Percentiles rank a stretch among this genome's conserved stretches.
phyloP scores from a whole-genome alignment of 2,329 filamentous ascomycete genomes.

The Pestalotiopsis sp. region DNA sequence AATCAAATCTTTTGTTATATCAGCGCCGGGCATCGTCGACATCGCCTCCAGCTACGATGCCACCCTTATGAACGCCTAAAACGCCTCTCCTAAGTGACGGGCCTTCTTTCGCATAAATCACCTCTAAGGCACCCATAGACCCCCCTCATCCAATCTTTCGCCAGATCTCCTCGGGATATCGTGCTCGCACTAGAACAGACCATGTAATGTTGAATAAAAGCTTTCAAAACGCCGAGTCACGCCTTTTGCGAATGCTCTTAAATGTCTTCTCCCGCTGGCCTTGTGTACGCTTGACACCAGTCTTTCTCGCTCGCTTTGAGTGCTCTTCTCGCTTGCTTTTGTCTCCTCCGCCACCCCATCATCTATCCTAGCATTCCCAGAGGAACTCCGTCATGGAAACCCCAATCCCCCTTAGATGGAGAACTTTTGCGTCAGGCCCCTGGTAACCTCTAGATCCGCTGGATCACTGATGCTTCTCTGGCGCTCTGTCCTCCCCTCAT shows the following conservation, averaged over 20 bases:
- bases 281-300: not conserved
- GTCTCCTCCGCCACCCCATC: not conserved
- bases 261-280: not conserved
- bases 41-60: not conserved
- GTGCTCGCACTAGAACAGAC: not conserved
- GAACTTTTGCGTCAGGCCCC: slow-evolving; percentile 11
- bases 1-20: not conserved
- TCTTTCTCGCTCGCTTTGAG: not conserved
- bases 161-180: not conserved
- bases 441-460: slow-evolving; percentile 28
- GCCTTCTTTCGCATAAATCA: not conserved
- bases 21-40: not conserved
- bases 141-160: not conserved
- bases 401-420: slow-evolving; percentile 11
- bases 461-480: slow-evolving; percentile 54
- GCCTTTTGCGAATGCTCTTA: not conserved
- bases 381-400: not conserved
- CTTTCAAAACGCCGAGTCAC: not conserved
- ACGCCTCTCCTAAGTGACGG: not conserved
- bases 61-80: not conserved
- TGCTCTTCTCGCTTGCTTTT: not conserved
- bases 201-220: not conserved
- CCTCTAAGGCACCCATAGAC: not conserved
- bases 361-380: not conserved
- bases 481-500: slow-evolving; percentile 57